Evolutionary conservation across 169 alveolate genomes (phyloP), one percentile per base, ranked within the genome.

Genomic region (Babesia divergens): DNA sequence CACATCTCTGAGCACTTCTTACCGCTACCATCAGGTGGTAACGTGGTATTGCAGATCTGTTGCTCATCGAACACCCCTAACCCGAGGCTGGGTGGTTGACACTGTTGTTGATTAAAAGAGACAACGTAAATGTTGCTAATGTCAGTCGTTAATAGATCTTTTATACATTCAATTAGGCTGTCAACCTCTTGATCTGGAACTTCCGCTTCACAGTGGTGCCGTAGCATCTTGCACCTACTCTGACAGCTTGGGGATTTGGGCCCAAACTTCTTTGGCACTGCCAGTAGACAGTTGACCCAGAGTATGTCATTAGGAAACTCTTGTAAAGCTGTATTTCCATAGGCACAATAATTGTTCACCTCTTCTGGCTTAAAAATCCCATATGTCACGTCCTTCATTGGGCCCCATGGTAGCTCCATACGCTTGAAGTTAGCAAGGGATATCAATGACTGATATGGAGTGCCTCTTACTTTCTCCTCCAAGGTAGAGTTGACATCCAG

Each of bases 331-430:
- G 34, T 11, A 16, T 31, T 55, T 20, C 88, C 88, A 2, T 65
- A 60, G 16, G 88, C 66, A 37, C 88, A 80, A 32, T 31, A 80
- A 37, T 70, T 68, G 34, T n/a, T 53, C 1, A 80, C 38, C 47
- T 70, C 74, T 8, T 43, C 80, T 14, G 22, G 46, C 31, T 52
- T 5, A 28, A 80, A 68, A 8, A 5, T 20, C 28, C 65, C 80
- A 35, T 62, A 80, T 7, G 88, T 66, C 7, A 65, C 50, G 28
- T 66, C 81, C 6, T 44, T 58, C 1, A 69, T 38, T 3, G 56
- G 13, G 16, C 42, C 74, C 8, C 54, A 14, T 1, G 88, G 88
- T 26, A 80, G 24, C 43, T 66, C 68, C 9, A 80, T 51, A 55
- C 70, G 62, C 37, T 67, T 35, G 65, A 55, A 26, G 32, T 76